Conservation (phyloP, 805 yeast species). For the Saccharomycopsis guyanensis region DNA sequence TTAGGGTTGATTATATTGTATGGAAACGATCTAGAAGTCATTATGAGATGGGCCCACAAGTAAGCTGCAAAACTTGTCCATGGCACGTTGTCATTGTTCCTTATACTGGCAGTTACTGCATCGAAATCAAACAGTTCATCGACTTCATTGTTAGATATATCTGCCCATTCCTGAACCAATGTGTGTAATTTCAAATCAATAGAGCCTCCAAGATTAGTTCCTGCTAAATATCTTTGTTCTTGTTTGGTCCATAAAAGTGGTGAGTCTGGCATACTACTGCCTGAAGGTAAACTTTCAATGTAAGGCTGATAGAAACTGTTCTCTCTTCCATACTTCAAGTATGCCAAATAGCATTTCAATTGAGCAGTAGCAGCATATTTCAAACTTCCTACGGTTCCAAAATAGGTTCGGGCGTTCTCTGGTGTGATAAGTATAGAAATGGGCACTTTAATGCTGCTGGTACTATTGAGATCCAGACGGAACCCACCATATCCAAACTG, state of each 20-base stretch:
- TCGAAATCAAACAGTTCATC: neutral
- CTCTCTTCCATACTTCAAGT: constrained; percentile 5
- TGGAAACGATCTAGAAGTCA: constrained; percentile 80
- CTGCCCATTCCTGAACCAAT: constrained; percentile 16
- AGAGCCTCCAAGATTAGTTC: constrained; percentile 17
- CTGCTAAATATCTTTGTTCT: constrained; percentile 8
- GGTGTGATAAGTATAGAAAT: constrained; percentile 7
- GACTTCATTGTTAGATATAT: neutral
- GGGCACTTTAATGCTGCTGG: constrained; percentile 11
- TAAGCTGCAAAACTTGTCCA: constrained; percentile 67
- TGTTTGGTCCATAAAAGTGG: constrained; percentile 17
- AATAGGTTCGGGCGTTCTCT: constrained; percentile 1
- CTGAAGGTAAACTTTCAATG: constrained; percentile 17
- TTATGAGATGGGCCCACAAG: constrained; percentile 67
- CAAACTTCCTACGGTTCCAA: neutral
- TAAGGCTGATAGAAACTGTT: constrained; percentile 10
- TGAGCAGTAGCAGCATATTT: neutral
- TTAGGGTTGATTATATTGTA: constrained; percentile 30
- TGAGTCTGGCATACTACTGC: constrained; percentile 11
- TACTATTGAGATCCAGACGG: neutral
- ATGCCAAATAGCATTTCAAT: constrained; percentile 10
- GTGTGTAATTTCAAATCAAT: constrained; percentile 8
- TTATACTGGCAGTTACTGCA: constrained; percentile 20
- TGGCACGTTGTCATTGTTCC: constrained; percentile 24
- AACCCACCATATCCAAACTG: neutral